Conservation (phyloP, 192 early-diverging fungal genomes). For the Cetraspora pellucida region DNA sequence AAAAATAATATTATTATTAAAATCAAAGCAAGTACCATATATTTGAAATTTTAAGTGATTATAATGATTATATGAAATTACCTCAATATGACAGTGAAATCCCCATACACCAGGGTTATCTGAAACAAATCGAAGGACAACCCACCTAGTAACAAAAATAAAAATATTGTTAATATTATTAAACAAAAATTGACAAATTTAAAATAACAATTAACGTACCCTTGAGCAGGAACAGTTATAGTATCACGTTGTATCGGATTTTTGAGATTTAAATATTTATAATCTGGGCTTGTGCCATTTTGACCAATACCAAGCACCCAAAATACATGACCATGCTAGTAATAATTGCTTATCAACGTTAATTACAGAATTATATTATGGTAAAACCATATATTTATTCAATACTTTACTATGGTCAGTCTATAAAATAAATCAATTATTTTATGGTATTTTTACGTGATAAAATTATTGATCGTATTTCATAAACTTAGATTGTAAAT, state of each 20-base stretch:
- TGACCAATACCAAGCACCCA: constrained; percentile 47
- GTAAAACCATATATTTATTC: too few species aligned
- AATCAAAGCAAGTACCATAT: constrained; percentile 1
- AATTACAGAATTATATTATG: too few species aligned
- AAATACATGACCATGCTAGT: constrained; percentile 49
- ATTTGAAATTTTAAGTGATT: background rate
- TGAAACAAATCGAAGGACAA: constrained; percentile 41
- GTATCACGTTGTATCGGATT: constrained; percentile 48
- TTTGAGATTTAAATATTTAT: constrained; percentile 33
- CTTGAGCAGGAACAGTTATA: constrained; percentile 38
- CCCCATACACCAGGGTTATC: constrained; percentile 54
- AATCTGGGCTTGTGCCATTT: constrained; percentile 39
- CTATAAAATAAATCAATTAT: too few species aligned
- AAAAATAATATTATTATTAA: constrained; percentile 10
- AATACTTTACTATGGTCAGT: too few species aligned
- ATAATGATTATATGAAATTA: constrained; percentile 7
- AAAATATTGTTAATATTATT: background rate
- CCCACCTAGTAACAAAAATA: constrained; percentile 33
- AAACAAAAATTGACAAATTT: background rate
- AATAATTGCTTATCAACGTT: constrained; percentile 29
- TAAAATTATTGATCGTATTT: too few species aligned
- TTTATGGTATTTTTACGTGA: too few species aligned
- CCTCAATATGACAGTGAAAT: constrained; percentile 49
- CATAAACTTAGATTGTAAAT: too few species aligned
- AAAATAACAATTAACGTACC: constrained; percentile 6